Evolutionary conservation across 2,329 filamentous ascomycete species (phyloP).

Genomic region (Magnaporthiopsis rhizophila): DNA sequence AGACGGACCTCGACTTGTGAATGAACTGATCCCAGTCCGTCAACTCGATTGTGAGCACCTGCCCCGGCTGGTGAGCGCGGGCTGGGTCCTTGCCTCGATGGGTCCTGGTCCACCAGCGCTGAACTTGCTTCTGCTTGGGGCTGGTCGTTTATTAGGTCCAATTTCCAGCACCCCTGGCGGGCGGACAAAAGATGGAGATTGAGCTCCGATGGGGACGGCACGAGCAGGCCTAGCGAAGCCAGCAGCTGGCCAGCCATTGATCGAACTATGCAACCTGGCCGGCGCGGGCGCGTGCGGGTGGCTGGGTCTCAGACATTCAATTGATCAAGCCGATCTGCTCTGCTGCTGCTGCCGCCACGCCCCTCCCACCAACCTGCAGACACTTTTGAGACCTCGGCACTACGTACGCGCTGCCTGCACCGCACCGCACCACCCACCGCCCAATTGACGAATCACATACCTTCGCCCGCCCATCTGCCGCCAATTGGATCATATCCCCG

Average conservation of each 20-base stretch:
- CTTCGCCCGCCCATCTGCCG: neutral
- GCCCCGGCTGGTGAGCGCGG: neutral
- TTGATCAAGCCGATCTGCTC: neutral
- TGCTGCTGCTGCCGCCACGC: too few species aligned
- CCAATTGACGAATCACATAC: neutral
- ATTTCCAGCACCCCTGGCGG: neutral
- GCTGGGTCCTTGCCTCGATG: neutral
- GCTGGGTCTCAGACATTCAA: neutral
- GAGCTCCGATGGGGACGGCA: neutral
- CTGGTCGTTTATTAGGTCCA: neutral
- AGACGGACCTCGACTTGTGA: too few species aligned
- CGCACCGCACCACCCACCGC: slow-evolving; percentile 11
- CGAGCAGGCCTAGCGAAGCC: neutral
- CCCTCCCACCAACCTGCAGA: neutral
- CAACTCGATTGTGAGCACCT: neutral
- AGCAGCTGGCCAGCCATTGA: neutral
- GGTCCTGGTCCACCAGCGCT: neutral
- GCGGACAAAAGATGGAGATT: neutral
- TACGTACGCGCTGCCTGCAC: neutral
- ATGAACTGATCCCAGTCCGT: neutral
- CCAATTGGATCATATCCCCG: neutral
- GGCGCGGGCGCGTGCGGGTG: neutral
- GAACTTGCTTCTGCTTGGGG: neutral
- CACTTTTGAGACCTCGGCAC: neutral
- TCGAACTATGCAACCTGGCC: neutral